Evolutionary conservation across 192 early-diverging fungal species (phyloP).

Genomic region (Gamsiella multidivaricata): DNA sequence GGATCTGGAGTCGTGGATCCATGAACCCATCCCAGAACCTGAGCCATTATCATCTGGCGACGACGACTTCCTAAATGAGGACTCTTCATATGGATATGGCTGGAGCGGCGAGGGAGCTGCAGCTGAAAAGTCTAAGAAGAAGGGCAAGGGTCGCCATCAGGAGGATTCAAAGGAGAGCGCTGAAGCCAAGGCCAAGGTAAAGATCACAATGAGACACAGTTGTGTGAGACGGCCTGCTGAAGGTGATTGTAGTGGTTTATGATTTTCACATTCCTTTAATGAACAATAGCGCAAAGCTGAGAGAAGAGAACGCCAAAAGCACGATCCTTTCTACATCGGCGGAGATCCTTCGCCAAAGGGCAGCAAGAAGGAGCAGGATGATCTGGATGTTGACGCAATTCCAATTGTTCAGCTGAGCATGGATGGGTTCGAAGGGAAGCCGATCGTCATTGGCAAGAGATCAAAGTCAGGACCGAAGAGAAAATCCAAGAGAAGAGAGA

Average conservation of each 20-base stretch:
- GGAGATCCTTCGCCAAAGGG: slow-evolving; percentile 51
- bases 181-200: slow-evolving; percentile 59
- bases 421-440: slow-evolving; percentile 59
- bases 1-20: slow-evolving; percentile 86
- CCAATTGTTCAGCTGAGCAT: slow-evolving; percentile 82
- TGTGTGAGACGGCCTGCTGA: neutral
- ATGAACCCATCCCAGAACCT: slow-evolving; percentile 74
- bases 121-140: slow-evolving; percentile 47
- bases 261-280: too few relatives aligned
- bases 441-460: slow-evolving; percentile 46
- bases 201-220: neutral
- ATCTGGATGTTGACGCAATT: slow-evolving; percentile 83
- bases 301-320: slow-evolving; percentile 59
- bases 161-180: slow-evolving; percentile 59
- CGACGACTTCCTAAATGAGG: slow-evolving; percentile 43
- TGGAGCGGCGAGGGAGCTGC: slow-evolving; percentile 44
- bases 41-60: slow-evolving; percentile 61
- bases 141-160: slow-evolving; percentile 33
- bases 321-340: slow-evolving; percentile 78
- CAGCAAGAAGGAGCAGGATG: slow-evolving; percentile 55
- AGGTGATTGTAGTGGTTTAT: neutral
- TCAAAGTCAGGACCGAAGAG: slow-evolving; percentile 50
- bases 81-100: slow-evolving; percentile 44
- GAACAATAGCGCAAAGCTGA: slow-evolving; percentile 59
- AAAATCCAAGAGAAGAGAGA: slow-evolving; percentile 47